phyloP scores from a whole-genome alignment of 2,329 filamentous ascomycete genomes.

The Mycosphaerella sp. region DNA sequence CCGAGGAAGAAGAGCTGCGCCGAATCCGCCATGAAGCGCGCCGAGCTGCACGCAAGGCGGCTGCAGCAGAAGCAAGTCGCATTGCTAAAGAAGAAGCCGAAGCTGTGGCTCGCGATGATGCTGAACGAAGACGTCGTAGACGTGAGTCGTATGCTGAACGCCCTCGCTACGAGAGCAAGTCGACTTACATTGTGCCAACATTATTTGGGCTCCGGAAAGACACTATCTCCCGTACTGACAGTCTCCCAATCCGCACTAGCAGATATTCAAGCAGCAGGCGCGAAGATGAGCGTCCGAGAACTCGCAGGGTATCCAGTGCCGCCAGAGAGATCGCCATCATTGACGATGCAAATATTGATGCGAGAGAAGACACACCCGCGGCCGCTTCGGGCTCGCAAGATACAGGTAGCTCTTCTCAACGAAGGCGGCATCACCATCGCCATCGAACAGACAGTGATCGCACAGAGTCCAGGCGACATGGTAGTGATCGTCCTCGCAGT shows the following conservation, averaged over 20 bases:
- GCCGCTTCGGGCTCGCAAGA: constrained; percentile 5
- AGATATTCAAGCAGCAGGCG: constrained; percentile 6
- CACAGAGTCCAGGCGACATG: constrained; percentile 2
- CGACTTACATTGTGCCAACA: constrained; percentile 4
- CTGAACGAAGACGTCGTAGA: constrained; percentile 17
- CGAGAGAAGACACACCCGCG: neutral
- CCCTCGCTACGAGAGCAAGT: constrained; percentile 11
- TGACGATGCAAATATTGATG: constrained; percentile 5
- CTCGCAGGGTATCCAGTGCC: neutral
- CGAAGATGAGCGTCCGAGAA: constrained; percentile 2
- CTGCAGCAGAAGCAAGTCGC: constrained; percentile 20
- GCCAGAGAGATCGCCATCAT: constrained; percentile 4
- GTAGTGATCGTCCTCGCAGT: constrained; percentile 7
- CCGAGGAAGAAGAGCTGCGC: constrained; percentile 26
- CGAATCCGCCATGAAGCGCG: constrained; percentile 24
- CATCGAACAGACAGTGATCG: constrained; percentile 8
- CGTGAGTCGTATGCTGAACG: constrained; percentile 11
- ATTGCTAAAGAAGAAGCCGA: constrained; percentile 21
- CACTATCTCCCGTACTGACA: constrained; percentile 9
- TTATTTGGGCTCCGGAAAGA: constrained; percentile 6
- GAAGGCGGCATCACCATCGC: constrained; percentile 12
- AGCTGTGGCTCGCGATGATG: constrained; percentile 18
- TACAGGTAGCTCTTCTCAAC: constrained; percentile 9
- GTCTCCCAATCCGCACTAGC: constrained; percentile 6
- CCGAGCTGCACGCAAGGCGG: constrained; percentile 24